A percentile compares a stretch with the other conserved stretches of the same genome.
Evolutionary conservation across 1,284 basidiomycete genomes (phyloP).

Genomic region (Sporisorium iseilematis-ciliati): DNA sequence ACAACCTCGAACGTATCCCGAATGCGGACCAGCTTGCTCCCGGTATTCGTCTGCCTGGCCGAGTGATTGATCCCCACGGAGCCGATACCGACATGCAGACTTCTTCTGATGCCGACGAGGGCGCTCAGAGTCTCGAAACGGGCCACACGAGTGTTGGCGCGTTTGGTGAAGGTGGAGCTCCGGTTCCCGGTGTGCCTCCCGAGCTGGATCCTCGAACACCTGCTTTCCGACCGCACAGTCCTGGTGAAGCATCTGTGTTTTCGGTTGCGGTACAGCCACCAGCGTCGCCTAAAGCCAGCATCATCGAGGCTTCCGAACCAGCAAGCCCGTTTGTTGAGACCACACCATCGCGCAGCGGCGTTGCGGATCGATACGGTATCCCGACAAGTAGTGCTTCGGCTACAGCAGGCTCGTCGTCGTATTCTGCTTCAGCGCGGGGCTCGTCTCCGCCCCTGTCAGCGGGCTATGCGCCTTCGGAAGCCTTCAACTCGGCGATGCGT

Average conservation of each 20-base stretch:
- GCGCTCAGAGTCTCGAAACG: slow-evolving; percentile 45
- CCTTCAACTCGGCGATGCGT: slow-evolving; percentile 30
- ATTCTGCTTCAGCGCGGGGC: slow-evolving; percentile 38
- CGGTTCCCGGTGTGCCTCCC: slow-evolving; percentile 62
- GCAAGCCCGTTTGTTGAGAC: slow-evolving; percentile 39
- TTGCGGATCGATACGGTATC: slow-evolving; percentile 26
- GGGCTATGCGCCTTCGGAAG: slow-evolving; percentile 35
- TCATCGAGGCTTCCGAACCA: slow-evolving; percentile 44
- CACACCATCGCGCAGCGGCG: slow-evolving; percentile 27
- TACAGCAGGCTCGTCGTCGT: slow-evolving; percentile 37
- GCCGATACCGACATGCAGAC: slow-evolving; percentile 48
- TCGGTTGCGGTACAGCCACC: slow-evolving; percentile 67
- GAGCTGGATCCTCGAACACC: slow-evolving; percentile 66
- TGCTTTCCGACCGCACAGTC: slow-evolving; percentile 61
- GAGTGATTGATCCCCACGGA: slow-evolving; percentile 27
- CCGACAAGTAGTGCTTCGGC: slow-evolving; percentile 45
- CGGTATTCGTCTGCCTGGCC: slow-evolving; percentile 62
- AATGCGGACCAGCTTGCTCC: slow-evolving; percentile 67
- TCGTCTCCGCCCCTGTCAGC: slow-evolving; percentile 30
- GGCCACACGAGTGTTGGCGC: slow-evolving; percentile 52
- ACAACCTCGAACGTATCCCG: slow-evolving; percentile 66
- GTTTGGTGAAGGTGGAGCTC: slow-evolving; percentile 53
- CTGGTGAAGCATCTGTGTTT: slow-evolving; percentile 65
- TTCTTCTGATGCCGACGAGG: slow-evolving; percentile 49
- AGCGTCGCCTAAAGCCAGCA: slow-evolving; percentile 60